A percentile compares a stretch with the other conserved stretches of the same genome.
Evolutionary conservation across 495 filamentous ascomycete genomes (phyloP).

Genomic region (Neurospora sp.): DNA sequence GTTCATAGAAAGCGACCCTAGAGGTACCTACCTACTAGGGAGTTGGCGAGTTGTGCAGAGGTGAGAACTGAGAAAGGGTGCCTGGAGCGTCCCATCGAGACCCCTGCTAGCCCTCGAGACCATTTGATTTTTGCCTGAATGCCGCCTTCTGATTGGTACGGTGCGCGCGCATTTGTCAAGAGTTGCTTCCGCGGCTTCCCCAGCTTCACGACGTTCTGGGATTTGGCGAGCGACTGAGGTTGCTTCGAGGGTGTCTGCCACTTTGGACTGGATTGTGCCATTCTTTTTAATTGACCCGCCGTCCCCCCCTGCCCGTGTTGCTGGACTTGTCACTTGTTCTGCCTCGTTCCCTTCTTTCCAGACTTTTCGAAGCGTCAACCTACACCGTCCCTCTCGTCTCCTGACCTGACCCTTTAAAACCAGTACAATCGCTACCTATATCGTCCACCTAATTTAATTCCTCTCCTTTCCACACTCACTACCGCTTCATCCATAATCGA

Average conservation of each 20-base stretch:
- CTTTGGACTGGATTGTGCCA: not conserved
- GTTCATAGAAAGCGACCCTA: not conserved
- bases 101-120: not conserved
- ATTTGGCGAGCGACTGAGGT: not conserved
- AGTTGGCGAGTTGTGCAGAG: not conserved
- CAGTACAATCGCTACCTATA: not conserved
- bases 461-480: not conserved
- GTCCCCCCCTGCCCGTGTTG: not conserved
- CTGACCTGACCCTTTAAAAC: not conserved
- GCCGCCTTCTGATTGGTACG: not conserved
- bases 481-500: not conserved
- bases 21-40: not conserved
- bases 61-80: not conserved
- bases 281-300: not conserved
- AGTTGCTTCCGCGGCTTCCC: not conserved
- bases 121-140: not conserved
- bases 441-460: not conserved
- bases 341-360: not conserved
- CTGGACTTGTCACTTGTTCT: not conserved
- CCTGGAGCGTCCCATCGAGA: not conserved
- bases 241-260: not conserved
- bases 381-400: not conserved
- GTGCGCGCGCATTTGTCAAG: not conserved
- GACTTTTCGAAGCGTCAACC: not conserved
- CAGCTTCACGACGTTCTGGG: not conserved